A percentile compares a stretch with the other conserved stretches of the same genome.
Conservation (phyloP, 2,329 filamentous ascomycete species). For the Fusarium incarnatum region DNA sequence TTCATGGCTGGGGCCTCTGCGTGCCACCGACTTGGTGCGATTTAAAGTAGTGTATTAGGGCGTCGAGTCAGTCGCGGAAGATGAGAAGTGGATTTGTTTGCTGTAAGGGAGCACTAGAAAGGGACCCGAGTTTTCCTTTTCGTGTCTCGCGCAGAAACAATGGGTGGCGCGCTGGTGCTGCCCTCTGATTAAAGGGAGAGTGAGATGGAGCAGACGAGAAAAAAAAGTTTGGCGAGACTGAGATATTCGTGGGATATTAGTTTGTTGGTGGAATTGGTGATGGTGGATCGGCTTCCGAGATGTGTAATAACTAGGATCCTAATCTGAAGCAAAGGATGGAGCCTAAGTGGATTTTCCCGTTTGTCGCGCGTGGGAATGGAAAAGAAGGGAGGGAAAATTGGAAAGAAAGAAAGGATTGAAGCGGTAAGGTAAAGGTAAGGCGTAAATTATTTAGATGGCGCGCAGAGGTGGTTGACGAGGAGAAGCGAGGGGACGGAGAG, state of each 20-base stretch:
- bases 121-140: not conserved
- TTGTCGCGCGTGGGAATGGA: constrained; percentile 7
- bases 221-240: not conserved
- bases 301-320: constrained; percentile 20
- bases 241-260: constrained; percentile 25
- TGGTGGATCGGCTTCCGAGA: constrained; percentile 25
- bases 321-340: not conserved
- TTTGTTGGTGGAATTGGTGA: constrained; percentile 28
- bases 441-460: constrained; percentile 22
- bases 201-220: not conserved
- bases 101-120: constrained; percentile 10
- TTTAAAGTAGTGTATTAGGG: constrained; percentile 9
- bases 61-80: constrained; percentile 17
- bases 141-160: constrained; percentile 25
- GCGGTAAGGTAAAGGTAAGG: not conserved
- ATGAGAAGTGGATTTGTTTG: constrained; percentile 25
- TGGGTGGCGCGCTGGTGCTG: constrained; percentile 7
- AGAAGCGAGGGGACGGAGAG: constrained; percentile 16
- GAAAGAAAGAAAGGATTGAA: constrained; percentile 5
- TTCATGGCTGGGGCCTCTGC: constrained; percentile 46
- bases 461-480: constrained; percentile 29
- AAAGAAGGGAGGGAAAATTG: not conserved
- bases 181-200: constrained; percentile 18
- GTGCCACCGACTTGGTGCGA: constrained; percentile 20
- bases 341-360: constrained; percentile 15